Evolutionary conservation across 257 asterid species (phyloP), one percentile per base, ranked within the genome.

Genomic region (Solanum habrochaites): DNA sequence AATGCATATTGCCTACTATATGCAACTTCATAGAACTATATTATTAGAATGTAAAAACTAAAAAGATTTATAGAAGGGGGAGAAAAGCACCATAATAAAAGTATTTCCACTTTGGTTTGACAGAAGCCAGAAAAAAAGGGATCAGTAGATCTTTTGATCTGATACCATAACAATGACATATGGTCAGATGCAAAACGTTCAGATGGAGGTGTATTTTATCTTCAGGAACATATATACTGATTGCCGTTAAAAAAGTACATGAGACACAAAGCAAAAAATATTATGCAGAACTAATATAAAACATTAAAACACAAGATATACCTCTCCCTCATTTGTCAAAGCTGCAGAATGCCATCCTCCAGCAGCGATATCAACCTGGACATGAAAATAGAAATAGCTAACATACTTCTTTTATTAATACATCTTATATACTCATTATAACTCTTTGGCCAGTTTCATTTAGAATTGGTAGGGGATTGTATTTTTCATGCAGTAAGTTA

Each of bases 291-390:
- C 16, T n/a, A 37, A 42, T 72, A 89, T 83, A 18, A 86, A 43
- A 78, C 32, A 67, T 56, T 32, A 83, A 64, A 85, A 82, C 40
- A 72, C 27, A 66, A 64, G 40, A 27, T 47, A 43, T 91, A 97
- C 99, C 95, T 96, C 99, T 77, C 99, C 99, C 64, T 97, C 96
- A 88, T 93, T 94, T 88, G 99, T 97, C 93, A 97, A 90, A 62
- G 95, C 99, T 78, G 98, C 94, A 86, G 99, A 97, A 92, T 97
- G 99, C 99, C 99, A 97, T 88, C 99, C 99, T 89, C 99, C 99
- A 87, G 99, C 98, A 62, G 99, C 99, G 92, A 97, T 94, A 89
- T 96, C 98, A 87, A 96, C 98, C 99, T 97, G 94, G 91, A 89
- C 67, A 90, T 69, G 80, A 83, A 88, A 78, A 83, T 32, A 85